These are phyloP conservation scores for Rubia yunnanensis DNA, from an alignment of 257 asterid genomes.

Conservation along the genomic window DNA sequence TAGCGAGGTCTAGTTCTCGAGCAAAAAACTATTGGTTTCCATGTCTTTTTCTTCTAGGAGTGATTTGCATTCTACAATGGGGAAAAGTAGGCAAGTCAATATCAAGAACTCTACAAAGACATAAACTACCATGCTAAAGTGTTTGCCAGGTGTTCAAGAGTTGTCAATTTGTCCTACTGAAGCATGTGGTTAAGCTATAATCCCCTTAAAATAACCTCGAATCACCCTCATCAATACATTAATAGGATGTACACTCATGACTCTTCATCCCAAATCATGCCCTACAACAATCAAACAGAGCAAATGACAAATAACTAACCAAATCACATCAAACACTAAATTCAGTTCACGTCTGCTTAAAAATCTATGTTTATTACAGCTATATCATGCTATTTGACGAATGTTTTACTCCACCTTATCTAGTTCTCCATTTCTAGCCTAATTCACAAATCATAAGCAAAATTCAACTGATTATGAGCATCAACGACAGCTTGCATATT, in stretches of 20 bases:
- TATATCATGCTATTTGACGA: neutral
- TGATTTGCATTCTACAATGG: neutral
- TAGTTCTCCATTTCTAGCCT: neutral
- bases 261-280: neutral
- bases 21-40: neutral
- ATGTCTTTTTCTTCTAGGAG: neutral
- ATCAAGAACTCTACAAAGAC: neutral
- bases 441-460: neutral
- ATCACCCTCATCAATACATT: neutral
- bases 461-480: neutral
- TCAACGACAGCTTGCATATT: neutral
- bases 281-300: neutral
- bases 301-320: neutral
- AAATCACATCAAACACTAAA: neutral
- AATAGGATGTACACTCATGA: neutral
- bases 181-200: slow-evolving; percentile 1
- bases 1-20: neutral
- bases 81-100: neutral
- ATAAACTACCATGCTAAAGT: neutral
- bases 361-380: neutral
- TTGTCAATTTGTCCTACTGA: slow-evolving; percentile 1
- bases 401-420: neutral
- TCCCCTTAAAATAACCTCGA: neutral
- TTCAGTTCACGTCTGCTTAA: neutral
- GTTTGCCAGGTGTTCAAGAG: neutral